Percentiles rank a stretch among this genome's conserved stretches.
These are phyloP conservation scores for Rhodotorula kratochvilovae DNA, from an alignment of 768 basidiomycete genomes.

Conservation along the genomic window DNA sequence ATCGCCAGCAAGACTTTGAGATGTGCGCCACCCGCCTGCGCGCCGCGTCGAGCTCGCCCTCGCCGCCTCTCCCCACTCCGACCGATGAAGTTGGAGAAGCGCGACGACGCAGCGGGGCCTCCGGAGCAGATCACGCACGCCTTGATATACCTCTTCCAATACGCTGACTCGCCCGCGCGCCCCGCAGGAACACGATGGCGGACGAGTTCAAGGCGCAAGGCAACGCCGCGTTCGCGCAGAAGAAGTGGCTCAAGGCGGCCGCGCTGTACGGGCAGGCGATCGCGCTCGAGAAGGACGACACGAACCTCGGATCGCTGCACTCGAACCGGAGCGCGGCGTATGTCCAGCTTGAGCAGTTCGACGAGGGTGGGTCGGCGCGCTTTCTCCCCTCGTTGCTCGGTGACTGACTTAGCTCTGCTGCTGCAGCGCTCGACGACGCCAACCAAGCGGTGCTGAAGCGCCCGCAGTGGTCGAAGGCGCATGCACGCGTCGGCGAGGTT, in stretches of 20 bases:
- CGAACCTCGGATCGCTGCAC: background rate
- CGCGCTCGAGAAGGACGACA: background rate
- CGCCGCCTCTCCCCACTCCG: too few species aligned
- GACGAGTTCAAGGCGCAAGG: background rate
- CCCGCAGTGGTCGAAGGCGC: conserved; percentile 1
- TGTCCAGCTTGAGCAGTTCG: background rate
- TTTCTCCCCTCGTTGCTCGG: background rate
- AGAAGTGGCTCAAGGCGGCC: background rate
- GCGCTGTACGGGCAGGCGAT: background rate
- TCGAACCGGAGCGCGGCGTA: conserved; percentile 3
- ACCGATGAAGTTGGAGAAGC: too few species aligned
- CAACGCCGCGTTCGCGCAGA: conserved; percentile 9
- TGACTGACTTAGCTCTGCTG: background rate
- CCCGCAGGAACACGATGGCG: too few species aligned
- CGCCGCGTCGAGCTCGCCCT: too few species aligned
- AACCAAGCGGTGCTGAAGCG: background rate
- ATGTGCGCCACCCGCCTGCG: too few species aligned
- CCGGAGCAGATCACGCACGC: too few species aligned
- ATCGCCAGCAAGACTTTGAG: too few species aligned
- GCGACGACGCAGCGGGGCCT: too few species aligned
- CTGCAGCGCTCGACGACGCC: conserved; percentile 1
- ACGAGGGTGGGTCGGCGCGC: background rate
- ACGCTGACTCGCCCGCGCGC: too few species aligned
- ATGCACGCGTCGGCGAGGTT: background rate
- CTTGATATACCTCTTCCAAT: too few species aligned